Percentiles rank a stretch among this genome's conserved stretches.
Evolutionary conservation across 176 grass and related monocot species (phyloP).

Genomic region (Oryza longistaminata): DNA sequence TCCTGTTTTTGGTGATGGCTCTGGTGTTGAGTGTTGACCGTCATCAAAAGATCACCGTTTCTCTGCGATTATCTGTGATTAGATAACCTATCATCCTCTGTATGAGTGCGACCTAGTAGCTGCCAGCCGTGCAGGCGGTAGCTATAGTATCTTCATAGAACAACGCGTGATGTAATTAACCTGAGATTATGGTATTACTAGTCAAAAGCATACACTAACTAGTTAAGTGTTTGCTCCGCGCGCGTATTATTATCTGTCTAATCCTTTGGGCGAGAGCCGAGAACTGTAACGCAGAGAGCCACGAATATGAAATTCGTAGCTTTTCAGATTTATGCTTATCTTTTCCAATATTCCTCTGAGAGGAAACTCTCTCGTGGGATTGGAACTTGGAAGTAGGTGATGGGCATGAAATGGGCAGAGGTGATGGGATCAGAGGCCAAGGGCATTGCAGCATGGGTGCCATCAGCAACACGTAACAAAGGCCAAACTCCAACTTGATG

Average conservation of each 20-base stretch:
- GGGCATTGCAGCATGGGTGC: conserved; percentile 37
- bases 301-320: not conserved
- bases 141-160: not conserved
- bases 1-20: not conserved
- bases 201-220: conserved; percentile 1
- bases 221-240: not conserved
- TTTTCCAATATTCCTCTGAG: not conserved
- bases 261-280: not conserved
- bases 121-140: not conserved
- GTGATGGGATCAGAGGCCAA: conserved; percentile 9
- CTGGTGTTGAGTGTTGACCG: not conserved
- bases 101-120: not conserved
- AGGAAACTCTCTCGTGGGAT: conserved; percentile 30
- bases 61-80: not conserved
- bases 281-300: not conserved
- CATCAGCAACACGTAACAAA: conserved; percentile 22
- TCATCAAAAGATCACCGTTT: not conserved
- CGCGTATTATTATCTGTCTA: not conserved
- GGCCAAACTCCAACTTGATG: conserved; percentile 28
- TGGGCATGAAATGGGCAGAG: conserved; percentile 44
- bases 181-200: not conserved
- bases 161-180: not conserved
- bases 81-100: not conserved
- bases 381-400: conserved; percentile 16
- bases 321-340: conserved; percentile 1